These are phyloP conservation scores for Thalia dealbata DNA, from an alignment of 176 grass and related monocot species.

Conservation along the genomic window DNA sequence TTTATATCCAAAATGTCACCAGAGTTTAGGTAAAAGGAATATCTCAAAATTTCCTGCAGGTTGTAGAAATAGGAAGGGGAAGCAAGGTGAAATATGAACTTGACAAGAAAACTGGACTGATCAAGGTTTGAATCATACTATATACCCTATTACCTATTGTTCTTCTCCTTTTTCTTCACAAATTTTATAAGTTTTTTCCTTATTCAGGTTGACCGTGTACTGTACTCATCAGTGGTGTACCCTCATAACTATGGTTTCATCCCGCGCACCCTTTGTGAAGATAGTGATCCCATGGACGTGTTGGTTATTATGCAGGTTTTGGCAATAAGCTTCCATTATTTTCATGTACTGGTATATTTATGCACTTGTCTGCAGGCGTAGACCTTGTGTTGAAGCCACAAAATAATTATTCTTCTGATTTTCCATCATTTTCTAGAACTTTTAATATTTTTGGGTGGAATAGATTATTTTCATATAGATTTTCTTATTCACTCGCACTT, in stretches of 20 bases:
- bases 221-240: conserved; percentile 94
- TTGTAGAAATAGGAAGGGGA: conserved; percentile 85
- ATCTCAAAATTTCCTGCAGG: conserved; percentile 24
- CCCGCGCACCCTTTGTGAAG: conserved; percentile 92
- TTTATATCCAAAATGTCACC: not conserved
- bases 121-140: conserved; percentile 37
- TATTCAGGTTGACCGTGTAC: conserved; percentile 75
- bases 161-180: not conserved
- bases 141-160: not conserved
- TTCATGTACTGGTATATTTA: not conserved
- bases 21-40: not conserved
- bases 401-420: not conserved
- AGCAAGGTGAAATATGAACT: conserved; percentile 98
- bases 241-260: conserved; percentile 99
- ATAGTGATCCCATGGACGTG: conserved; percentile 92
- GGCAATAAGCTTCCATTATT: not conserved
- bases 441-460: not conserved
- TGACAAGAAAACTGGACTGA: conserved; percentile 96
- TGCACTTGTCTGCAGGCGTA: not conserved
- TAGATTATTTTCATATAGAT: not conserved
- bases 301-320: conserved; percentile 95
- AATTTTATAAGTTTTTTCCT: not conserved
- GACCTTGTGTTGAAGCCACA: not conserved
- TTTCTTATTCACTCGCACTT: no score
- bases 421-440: no score